Percentiles rank a stretch among this genome's conserved stretches.
Evolutionary conservation across 192 early-diverging fungal genomes (phyloP).

Genomic region (Mortierella alpina): DNA sequence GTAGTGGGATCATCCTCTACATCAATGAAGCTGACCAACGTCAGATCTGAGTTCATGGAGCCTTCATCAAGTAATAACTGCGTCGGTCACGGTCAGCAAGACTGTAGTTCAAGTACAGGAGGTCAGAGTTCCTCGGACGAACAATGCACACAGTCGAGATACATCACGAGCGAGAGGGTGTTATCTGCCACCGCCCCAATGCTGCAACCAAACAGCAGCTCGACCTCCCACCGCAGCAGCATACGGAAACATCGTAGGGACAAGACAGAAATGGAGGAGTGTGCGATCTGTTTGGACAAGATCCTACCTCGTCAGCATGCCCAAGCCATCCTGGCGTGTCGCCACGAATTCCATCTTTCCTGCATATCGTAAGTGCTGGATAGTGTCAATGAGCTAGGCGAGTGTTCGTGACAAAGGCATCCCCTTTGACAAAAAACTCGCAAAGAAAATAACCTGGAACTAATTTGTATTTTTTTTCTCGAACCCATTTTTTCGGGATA

Average conservation of each 20-base stretch:
- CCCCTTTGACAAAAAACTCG: not conserved
- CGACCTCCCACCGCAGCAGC: not conserved
- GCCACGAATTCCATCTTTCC: conserved; percentile 49
- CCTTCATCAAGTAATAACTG: too few species aligned
- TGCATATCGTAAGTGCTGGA: conserved; percentile 43
- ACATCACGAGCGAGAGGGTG: too few species aligned
- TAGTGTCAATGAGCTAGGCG: too few species aligned
- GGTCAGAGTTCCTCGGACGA: too few species aligned
- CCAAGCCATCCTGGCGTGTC: conserved; percentile 38
- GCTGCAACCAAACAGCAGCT: not conserved
- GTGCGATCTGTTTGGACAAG: conserved; percentile 42
- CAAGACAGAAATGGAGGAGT: conserved; percentile 9
- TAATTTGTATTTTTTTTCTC: not conserved
- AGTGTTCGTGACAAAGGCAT: not conserved
- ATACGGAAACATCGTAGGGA: not conserved
- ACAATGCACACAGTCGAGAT: too few species aligned
- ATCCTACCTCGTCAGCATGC: conserved; percentile 35
- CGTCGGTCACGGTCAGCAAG: too few species aligned
- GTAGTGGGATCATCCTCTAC: not conserved
- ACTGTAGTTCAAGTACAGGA: too few species aligned
- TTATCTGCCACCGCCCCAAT: not conserved
- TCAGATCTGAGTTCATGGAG: too few species aligned
- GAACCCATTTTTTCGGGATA: not conserved
- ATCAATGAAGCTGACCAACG: not conserved
- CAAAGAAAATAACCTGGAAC: not conserved